Base-by-base conservation (phyloP, 345 rosid genomes). In the Garcia nutans region DNA sequence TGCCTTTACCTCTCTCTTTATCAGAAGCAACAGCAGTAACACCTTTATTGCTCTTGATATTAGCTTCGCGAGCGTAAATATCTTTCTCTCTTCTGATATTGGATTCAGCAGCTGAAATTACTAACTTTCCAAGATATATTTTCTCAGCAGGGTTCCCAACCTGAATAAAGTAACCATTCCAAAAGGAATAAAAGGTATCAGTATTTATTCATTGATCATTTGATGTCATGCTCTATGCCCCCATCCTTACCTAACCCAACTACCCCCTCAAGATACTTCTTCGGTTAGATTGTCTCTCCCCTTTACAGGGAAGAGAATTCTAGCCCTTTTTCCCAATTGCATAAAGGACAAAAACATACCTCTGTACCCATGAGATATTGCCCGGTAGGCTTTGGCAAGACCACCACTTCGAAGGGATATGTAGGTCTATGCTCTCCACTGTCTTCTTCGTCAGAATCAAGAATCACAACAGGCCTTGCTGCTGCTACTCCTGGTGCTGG, bases 361-460 rank as follows among this genome's bases (percentile, higher is more conserved):
- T 67, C 45, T 66, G 77, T 45, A 17, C 68, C 86, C 50, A 55
- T 63, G 17, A 67, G 55, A 79, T 77, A 44, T 65, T 75, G 78
- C 59, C 80, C 89, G 56, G 76, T 76, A 50, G 86, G 85, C 80
- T 75, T 88, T 73, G 82, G 74, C 86, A 91, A 77, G 78, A 80
- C 68, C 24, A 90, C 80, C 68, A 85, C 92, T 80, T 85, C 88
- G 67, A 89, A 87, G 50, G 80, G 72, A 69, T 42, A 65, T 12
- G 76, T 71, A 7, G 87, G 83, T 76, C 69, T 86, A 60, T 37
- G 61, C 37, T 50, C 79, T 63, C 33, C 83, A 64, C 24, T 63
- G 2, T 84, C 97, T 76, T 91, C 97, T 79, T 90, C 93, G 80
- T 92, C 96, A 11, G 98, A 92, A 77, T 88, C 95, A 49, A 88